Evolutionary conservation across 2,329 filamentous ascomycete species (phyloP).

Genomic region (Biscogniauxia marginata): DNA sequence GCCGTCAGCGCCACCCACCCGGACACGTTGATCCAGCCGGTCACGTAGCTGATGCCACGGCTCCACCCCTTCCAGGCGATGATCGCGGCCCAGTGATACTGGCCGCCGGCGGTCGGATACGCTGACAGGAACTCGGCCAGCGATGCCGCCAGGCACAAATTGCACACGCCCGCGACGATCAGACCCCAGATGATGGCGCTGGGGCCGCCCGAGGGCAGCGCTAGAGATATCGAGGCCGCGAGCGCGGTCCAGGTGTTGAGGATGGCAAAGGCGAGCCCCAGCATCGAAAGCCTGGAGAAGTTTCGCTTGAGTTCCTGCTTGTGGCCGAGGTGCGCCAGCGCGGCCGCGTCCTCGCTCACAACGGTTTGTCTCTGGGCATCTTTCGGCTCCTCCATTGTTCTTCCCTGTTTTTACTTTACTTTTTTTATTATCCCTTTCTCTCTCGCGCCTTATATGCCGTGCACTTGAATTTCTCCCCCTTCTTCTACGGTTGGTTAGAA

Average conservation of each 20-base stretch:
- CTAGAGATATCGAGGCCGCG: conserved; percentile 45
- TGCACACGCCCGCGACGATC: conserved; percentile 63
- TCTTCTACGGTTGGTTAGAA: too few relatives aligned
- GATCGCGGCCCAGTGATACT: conserved; percentile 72
- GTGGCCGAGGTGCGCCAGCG: conserved; percentile 45
- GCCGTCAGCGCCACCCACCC: conserved; percentile 70
- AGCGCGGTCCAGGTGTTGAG: conserved; percentile 52
- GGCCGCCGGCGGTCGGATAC: conserved; percentile 58
- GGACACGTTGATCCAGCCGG: conserved; percentile 72
- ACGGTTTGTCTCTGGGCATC: conserved; percentile 6
- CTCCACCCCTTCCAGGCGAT: conserved; percentile 60
- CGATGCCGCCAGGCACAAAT: conserved; percentile 66
- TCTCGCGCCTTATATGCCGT: not conserved
- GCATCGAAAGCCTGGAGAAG: conserved; percentile 38
- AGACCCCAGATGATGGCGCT: conserved; percentile 73
- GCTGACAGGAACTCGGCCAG: conserved; percentile 70
- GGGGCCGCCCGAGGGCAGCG: conserved; percentile 68
- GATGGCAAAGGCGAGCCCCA: conserved; percentile 43
- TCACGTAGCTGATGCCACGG: conserved; percentile 65
- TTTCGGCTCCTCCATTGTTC: conserved; percentile 12
- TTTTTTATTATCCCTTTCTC: not conserved
- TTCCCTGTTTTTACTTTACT: not conserved
- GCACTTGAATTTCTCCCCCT: too few relatives aligned
- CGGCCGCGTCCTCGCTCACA: conserved; percentile 32
- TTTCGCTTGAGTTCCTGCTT: conserved; percentile 50